These are phyloP conservation scores for Mucor ambiguus DNA, from an alignment of 371 early-diverging fungal species.

Conservation along the genomic window DNA sequence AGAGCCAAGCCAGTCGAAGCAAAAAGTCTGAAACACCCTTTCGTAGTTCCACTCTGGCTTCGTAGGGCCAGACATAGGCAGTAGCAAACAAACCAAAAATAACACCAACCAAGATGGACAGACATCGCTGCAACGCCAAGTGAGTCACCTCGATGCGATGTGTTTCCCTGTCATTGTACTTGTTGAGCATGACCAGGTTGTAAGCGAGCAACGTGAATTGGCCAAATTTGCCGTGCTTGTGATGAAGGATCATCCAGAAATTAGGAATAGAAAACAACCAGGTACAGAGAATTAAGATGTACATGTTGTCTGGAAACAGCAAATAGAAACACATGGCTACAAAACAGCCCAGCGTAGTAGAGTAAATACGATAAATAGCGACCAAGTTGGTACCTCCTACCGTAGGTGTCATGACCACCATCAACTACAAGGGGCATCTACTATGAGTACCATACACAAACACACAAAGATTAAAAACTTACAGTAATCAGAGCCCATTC, in stretches of 20 bases:
- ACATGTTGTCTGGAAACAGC: slow-evolving; percentile 49
- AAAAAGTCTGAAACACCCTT: slow-evolving; percentile 67
- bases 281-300: slow-evolving; percentile 54
- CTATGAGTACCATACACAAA: neutral
- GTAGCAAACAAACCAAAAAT: slow-evolving; percentile 61
- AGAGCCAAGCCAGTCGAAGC: slow-evolving; percentile 67
- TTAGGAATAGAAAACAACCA: slow-evolving; percentile 72
- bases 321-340: slow-evolving; percentile 60
- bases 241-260: slow-evolving; percentile 66
- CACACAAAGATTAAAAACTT: neutral
- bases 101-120: slow-evolving; percentile 73
- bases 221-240: slow-evolving; percentile 74
- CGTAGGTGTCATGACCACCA: slow-evolving; percentile 83
- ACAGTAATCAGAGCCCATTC: slow-evolving; percentile 84
- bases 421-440: slow-evolving; percentile 20
- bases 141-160: slow-evolving; percentile 55
- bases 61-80: slow-evolving; percentile 78
- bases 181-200: slow-evolving; percentile 74
- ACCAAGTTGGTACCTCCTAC: slow-evolving; percentile 80
- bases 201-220: slow-evolving; percentile 76
- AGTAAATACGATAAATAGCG: slow-evolving; percentile 70
- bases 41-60: slow-evolving; percentile 80
- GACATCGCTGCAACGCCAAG: slow-evolving; percentile 69
- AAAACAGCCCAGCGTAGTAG: slow-evolving; percentile 70
- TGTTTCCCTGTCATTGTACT: slow-evolving; percentile 70